These are phyloP conservation scores for Wickerhamomyces rabaulensis DNA, from an alignment of 805 yeast species.

Conservation along the genomic window DNA sequence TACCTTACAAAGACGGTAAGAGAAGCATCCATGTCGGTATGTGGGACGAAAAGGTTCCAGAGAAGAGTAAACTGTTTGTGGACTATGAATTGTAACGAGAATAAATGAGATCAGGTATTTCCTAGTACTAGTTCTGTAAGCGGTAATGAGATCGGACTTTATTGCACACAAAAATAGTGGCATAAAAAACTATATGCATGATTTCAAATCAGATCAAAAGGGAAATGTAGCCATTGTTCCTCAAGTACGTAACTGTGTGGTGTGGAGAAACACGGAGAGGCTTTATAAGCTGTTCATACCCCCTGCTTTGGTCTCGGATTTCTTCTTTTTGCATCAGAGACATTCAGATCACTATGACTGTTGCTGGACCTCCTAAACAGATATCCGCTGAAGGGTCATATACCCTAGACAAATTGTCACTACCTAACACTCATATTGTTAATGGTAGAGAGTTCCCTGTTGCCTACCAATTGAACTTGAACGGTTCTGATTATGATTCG, in stretches of 20 bases:
- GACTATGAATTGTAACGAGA: not conserved
- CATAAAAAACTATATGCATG: not conserved
- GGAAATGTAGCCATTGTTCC: not conserved
- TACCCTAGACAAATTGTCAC: not conserved
- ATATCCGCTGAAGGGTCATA: not conserved
- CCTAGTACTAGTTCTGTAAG: not conserved
- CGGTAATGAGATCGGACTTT: not conserved
- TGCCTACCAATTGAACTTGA: constrained; percentile 1
- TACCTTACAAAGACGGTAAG: constrained; percentile 26
- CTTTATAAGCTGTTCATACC: no score
- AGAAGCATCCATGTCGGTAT: constrained; percentile 28
- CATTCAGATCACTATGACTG: not conserved
- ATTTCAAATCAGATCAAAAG: not conserved
- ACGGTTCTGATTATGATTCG: not conserved
- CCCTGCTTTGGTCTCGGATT: no score
- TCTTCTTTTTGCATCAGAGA: no score
- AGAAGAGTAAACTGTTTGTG: not conserved
- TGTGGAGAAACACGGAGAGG: not conserved
- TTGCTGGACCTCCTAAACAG: not conserved
- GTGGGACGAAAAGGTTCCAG: constrained; percentile 25
- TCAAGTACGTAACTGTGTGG: not conserved
- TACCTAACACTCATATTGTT: constrained; percentile 1
- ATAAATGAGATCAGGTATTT: no score
- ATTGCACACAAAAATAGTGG: not conserved
- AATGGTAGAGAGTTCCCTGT: constrained; percentile 5